phyloP scores from a whole-genome alignment of 345 rosid species.

The Cardamine resedifolia region DNA sequence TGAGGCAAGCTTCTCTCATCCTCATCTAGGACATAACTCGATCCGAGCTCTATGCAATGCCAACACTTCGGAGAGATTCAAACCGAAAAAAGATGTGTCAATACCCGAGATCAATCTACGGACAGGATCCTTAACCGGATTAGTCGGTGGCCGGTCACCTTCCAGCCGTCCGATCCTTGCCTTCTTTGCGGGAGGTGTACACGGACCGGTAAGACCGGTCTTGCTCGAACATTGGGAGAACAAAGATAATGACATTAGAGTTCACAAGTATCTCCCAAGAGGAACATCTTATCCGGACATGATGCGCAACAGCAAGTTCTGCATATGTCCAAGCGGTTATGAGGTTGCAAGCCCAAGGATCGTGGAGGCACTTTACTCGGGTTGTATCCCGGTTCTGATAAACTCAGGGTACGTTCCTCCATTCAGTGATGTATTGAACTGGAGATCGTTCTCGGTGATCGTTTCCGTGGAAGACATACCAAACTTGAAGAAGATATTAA shows the following conservation, averaged over 20 bases:
- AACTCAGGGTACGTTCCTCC: conserved; percentile 86
- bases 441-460: conserved; percentile 74
- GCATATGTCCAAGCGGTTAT: conserved; percentile 91
- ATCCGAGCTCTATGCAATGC: conserved; percentile 87
- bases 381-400: conserved; percentile 85
- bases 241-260: conserved; percentile 64
- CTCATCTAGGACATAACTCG: conserved; percentile 47
- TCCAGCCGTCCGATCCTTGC: conserved; percentile 74
- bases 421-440: conserved; percentile 77
- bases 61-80: conserved; percentile 82
- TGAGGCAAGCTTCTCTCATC: conserved; percentile 62
- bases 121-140: conserved; percentile 52
- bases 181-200: conserved; percentile 92
- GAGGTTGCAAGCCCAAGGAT: conserved; percentile 92
- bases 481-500: conserved; percentile 61
- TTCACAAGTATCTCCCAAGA: conserved; percentile 70
- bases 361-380: conserved; percentile 80
- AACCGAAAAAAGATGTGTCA: conserved; percentile 74
- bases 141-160: conserved; percentile 79
- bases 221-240: conserved; percentile 85
- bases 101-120: conserved; percentile 82
- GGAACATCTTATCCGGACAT: conserved; percentile 66
- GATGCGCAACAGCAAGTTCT: conserved; percentile 78
- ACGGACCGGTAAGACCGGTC: conserved; percentile 86
- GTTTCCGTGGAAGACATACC: conserved; percentile 69